Conservation (phyloP, 371 early-diverging fungal genomes). For the Syncephalastrum contaminatum region DNA sequence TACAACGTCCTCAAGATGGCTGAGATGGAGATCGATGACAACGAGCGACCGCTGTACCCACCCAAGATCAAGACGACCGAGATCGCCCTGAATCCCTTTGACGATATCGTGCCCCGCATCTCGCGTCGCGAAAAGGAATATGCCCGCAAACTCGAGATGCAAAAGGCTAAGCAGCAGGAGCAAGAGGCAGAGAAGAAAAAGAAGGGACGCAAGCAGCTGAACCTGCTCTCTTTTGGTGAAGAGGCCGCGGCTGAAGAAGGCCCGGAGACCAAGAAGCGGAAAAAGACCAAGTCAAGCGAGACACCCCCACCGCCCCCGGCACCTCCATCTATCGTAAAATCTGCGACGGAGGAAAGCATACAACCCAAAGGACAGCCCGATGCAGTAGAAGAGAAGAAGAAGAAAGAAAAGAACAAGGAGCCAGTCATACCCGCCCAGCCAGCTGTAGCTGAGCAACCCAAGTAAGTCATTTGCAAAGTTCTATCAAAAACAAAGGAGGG, state of each 20-base stretch:
- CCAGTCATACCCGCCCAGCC: not conserved
- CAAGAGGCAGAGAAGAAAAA: constrained; percentile 47
- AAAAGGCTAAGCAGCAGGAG: constrained; percentile 25
- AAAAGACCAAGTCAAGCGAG: constrained; percentile 3
- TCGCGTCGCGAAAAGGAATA: constrained; percentile 56
- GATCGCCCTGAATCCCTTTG: constrained; percentile 86
- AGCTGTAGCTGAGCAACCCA: constrained; percentile 3
- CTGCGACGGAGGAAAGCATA: no score
- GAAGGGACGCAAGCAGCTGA: constrained; percentile 64
- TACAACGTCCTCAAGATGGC: constrained; percentile 89
- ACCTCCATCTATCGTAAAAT: no score
- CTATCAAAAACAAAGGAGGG: no score
- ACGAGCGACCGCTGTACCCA: constrained; percentile 84
- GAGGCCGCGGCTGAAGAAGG: constrained; percentile 52
- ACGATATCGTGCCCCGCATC: constrained; percentile 88
- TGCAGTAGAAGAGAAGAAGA: constrained; percentile 2
- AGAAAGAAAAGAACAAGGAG: constrained; percentile 15
- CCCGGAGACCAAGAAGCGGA: constrained; percentile 8
- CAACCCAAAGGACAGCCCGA: no score
- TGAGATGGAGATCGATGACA: constrained; percentile 72
- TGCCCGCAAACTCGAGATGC: constrained; percentile 30
- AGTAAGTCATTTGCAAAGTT: constrained; percentile 6
- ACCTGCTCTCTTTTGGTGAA: constrained; percentile 87
- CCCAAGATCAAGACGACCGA: constrained; percentile 65
- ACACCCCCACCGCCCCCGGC: not conserved